Conservation (phyloP, 176 grass and related monocot genomes). For the Eragrostis curvula region DNA sequence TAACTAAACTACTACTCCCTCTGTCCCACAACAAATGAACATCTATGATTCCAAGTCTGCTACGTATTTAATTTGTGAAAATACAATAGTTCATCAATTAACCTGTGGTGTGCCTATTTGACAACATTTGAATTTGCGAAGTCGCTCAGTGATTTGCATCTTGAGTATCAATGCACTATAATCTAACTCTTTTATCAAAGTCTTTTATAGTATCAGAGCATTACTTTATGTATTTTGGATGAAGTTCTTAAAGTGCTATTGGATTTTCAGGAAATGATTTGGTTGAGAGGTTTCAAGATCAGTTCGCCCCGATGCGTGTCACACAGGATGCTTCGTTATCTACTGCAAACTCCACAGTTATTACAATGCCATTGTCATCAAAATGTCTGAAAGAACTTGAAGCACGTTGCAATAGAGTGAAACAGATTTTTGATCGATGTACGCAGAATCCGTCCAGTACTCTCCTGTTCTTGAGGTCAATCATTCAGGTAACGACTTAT, state of each 20-base stretch:
- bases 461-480: conserved; percentile 76
- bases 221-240: not conserved
- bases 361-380: conserved; percentile 94
- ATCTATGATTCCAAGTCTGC: conserved; percentile 1
- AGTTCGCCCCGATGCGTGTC: conserved; percentile 87
- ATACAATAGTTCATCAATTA: conserved; percentile 10
- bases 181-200: conserved; percentile 7
- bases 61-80: conserved; percentile 36
- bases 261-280: conserved; percentile 84
- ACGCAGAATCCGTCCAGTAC: conserved; percentile 77
- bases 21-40: too few relatives aligned
- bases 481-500: conserved; percentile 74
- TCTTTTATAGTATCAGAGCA: not conserved
- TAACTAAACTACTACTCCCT: not conserved
- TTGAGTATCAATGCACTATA: not conserved
- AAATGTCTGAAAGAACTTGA: conserved; percentile 86
- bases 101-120: conserved; percentile 18
- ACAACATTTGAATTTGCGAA: conserved; percentile 18
- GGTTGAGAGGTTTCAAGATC: conserved; percentile 90
- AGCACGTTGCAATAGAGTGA: conserved; percentile 77
- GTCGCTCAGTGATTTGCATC: not conserved
- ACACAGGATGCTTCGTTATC: conserved; percentile 73
- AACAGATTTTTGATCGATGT: conserved; percentile 86
- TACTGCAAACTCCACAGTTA: conserved; percentile 81
- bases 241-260: conserved; percentile 17